Conservation (phyloP, 768 basidiomycete species). For the Podaxis pistillaris region DNA sequence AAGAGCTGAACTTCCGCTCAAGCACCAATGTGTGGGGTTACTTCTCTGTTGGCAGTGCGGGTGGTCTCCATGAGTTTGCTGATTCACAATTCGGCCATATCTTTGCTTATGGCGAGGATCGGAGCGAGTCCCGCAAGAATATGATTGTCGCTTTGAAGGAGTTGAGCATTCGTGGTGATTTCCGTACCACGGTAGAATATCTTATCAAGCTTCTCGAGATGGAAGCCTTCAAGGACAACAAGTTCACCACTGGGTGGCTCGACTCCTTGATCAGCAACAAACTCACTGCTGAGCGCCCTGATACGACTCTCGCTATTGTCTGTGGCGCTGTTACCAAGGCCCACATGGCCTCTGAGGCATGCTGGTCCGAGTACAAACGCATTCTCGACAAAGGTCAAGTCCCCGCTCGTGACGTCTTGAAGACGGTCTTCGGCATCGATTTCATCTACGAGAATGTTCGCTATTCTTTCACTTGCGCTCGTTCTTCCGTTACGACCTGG, state of each 20-base stretch:
- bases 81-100: constrained; percentile 99
- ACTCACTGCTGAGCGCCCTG: constrained; percentile 96
- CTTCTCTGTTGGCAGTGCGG: constrained; percentile 94
- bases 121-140: constrained; percentile 93
- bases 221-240: constrained; percentile 95
- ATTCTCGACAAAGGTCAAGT: constrained; percentile 98
- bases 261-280: constrained; percentile 96
- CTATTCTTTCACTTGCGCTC: constrained; percentile 93
- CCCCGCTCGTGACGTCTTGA: constrained; percentile 89
- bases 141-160: constrained; percentile 99
- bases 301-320: constrained; percentile 87
- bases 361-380: constrained; percentile 91
- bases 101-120: constrained; percentile 97
- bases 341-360: constrained; percentile 84
- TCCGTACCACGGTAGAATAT: constrained; percentile 98
- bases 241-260: constrained; percentile 98
- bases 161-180: constrained; percentile 97
- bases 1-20: constrained; percentile 99
- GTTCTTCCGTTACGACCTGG: constrained; percentile 87
- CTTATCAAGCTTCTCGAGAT: constrained; percentile 96
- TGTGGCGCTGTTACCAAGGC: constrained; percentile 97
- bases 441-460: constrained; percentile 97
- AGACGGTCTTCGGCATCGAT: constrained; percentile 94
- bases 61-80: constrained; percentile 97
- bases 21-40: constrained; percentile 99